Percentiles rank a stretch among this genome's conserved stretches.
Conservation (phyloP, 2,329 filamentous ascomycete species). For the Ascochyta clinopodiicola region DNA sequence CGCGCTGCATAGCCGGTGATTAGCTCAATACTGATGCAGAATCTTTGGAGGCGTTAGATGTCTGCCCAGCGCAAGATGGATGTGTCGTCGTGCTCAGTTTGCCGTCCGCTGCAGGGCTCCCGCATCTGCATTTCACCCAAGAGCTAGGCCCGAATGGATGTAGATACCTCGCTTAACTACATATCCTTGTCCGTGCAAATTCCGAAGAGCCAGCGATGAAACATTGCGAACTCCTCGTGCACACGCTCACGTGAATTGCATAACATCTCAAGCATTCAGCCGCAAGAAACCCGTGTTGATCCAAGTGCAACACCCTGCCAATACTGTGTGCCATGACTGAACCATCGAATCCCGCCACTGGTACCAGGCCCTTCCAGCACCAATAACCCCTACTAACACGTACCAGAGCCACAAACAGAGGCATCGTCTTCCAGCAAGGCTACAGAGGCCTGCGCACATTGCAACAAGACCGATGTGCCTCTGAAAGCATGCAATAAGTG, state of each 20-base stretch:
- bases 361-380: not conserved
- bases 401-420: constrained; percentile 1
- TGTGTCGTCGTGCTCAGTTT: not conserved
- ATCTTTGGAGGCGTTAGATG: not conserved
- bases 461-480: constrained; percentile 23
- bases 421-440: constrained; percentile 7
- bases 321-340: constrained; percentile 2
- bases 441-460: constrained; percentile 34
- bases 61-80: not conserved
- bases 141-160: not conserved
- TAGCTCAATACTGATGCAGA: not conserved
- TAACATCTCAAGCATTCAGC: too few relatives aligned
- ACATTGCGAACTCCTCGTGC: not conserved
- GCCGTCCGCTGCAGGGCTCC: not conserved
- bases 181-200: constrained; percentile 13
- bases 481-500: constrained; percentile 50
- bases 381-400: not conserved
- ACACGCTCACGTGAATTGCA: constrained; percentile 9
- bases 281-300: too few relatives aligned
- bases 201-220: not conserved
- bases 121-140: not conserved
- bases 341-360: not conserved
- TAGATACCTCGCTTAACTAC: not conserved
- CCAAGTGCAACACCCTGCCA: too few relatives aligned
- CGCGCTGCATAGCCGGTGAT: not conserved